Evolutionary conservation across 2,329 filamentous ascomycete species (phyloP).

Genomic region (Fusarium verrucosum): DNA sequence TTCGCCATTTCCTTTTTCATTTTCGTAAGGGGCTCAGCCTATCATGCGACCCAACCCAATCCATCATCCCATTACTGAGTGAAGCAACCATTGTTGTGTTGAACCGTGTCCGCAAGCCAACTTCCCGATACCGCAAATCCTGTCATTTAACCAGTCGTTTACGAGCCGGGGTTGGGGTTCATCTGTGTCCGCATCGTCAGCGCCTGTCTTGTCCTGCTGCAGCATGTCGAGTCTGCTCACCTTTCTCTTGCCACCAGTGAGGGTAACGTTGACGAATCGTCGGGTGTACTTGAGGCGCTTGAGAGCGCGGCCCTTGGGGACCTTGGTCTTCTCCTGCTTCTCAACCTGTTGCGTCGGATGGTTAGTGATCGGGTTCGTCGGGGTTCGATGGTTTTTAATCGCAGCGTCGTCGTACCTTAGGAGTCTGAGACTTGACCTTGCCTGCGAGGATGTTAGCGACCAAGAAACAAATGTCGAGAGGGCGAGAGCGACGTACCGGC

Average conservation of each 20-base stretch:
- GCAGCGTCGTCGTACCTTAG: constrained; percentile 72
- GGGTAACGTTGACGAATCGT: constrained; percentile 97
- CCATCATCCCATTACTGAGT: constrained; percentile 49
- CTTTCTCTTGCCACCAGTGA: constrained; percentile 99
- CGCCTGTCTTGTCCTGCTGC: neutral
- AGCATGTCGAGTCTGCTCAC: constrained; percentile 58
- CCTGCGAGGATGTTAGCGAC: constrained; percentile 73
- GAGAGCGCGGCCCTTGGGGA: constrained; percentile 94
- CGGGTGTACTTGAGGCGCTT: constrained; percentile 97
- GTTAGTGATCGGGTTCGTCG: constrained; percentile 47
- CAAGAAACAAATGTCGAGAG: constrained; percentile 19
- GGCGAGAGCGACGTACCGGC: constrained; percentile 59
- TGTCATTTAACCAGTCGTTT: constrained; percentile 50
- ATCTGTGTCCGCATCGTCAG: constrained; percentile 66
- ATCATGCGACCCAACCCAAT: constrained; percentile 50
- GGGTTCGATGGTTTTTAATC: constrained; percentile 30
- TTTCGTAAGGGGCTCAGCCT: constrained; percentile 49
- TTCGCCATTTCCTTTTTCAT: constrained; percentile 47
- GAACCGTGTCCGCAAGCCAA: constrained; percentile 47
- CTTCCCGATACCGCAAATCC: constrained; percentile 44
- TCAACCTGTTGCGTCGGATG: constrained; percentile 69
- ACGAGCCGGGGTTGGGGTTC: constrained; percentile 86
- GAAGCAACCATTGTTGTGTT: constrained; percentile 45
- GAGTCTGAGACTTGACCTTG: constrained; percentile 98
- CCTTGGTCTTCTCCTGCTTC: constrained; percentile 94